phyloP scores from a whole-genome alignment of 495 filamentous ascomycete species.

The Aspergillus sparsus region DNA sequence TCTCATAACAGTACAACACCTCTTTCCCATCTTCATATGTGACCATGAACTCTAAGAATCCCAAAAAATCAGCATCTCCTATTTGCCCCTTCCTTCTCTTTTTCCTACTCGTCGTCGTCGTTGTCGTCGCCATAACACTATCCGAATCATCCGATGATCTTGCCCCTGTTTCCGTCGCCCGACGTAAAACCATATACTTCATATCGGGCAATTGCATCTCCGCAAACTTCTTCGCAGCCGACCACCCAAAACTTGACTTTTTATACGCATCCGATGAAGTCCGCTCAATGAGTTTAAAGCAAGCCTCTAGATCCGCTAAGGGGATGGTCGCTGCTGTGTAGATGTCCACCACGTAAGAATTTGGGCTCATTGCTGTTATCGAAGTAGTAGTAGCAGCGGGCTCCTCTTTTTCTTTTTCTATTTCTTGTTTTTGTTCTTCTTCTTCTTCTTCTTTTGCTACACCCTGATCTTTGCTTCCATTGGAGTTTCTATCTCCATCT shows the following conservation, averaged over 20 bases:
- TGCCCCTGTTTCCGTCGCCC: neutral
- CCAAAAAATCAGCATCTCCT: slow-evolving; percentile 40
- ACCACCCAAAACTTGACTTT: slow-evolving; percentile 67
- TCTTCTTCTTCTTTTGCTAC: neutral
- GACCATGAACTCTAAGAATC: slow-evolving; percentile 81
- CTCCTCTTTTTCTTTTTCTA: neutral
- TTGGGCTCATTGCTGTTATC: neutral
- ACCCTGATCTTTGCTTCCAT: no score
- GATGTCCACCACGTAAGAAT: slow-evolving; percentile 35
- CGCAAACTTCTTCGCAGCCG: slow-evolving; percentile 61
- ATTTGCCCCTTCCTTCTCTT: neutral
- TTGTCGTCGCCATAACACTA: neutral
- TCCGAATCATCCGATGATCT: neutral
- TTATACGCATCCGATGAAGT: slow-evolving; percentile 70
- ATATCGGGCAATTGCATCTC: slow-evolving; percentile 78
- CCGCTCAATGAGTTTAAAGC: slow-evolving; percentile 69
- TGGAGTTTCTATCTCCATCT: no score
- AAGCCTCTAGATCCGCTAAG: slow-evolving; percentile 57
- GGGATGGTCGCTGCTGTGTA: slow-evolving; percentile 49
- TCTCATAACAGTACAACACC: slow-evolving; percentile 86
- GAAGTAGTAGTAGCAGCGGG: neutral
- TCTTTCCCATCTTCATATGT: slow-evolving; percentile 74
- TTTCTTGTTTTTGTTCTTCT: neutral
- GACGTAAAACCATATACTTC: slow-evolving; percentile 63
- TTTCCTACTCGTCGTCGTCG: neutral